Base-by-base conservation (phyloP, 2,329 filamentous ascomycete genomes). In the Rhynchosporium secalis region DNA sequence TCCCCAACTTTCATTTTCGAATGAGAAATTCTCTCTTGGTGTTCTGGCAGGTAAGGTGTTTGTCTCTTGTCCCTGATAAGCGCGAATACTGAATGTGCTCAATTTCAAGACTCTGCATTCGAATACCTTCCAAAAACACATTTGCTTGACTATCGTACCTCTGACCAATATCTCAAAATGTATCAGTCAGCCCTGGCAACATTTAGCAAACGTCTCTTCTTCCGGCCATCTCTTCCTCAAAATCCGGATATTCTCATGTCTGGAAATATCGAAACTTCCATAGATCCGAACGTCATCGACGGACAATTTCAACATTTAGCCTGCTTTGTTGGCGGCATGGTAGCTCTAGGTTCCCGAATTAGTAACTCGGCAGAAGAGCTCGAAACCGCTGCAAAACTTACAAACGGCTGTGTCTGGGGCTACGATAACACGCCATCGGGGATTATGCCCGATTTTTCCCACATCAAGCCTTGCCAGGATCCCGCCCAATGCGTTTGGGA, bases 241-340 rank as follows among this genome's bases (percentile, higher is more conserved):
- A 62, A 66, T 33, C 58, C 62, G 1, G 67, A 70, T 55, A 76
- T 85, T 15, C 73, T 83, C 10, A 76, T 85, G 60, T 77, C 82
- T 3, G 82, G 81, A 9, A 77, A 79, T 54, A 74, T 76, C 6
- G 69, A 76, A 26, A 57, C 76, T 13, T 57, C 47, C 26, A 52
- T n/a, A 1, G 52, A 60, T 20, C 38, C 46, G 9, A 41, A 79
- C 6, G 81, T 88, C 28, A 46, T 47, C 48, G 66, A 67, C 74
- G 61, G 67, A 40, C 77, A 70, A 43, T 76, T 80, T 7, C 84
- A 90, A 67, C 89, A 92, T 74, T 78, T 92, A 1, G 82, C 83
- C 1, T 92, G 89, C 74, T 92, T 90, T 70, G 78, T 83, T 2
- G 89, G 89, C 12, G 89, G 88, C 12, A 86, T 89, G 78, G 86